Conservation (phyloP, 257 asterid genomes). For the Rehmannia glutinosa region DNA sequence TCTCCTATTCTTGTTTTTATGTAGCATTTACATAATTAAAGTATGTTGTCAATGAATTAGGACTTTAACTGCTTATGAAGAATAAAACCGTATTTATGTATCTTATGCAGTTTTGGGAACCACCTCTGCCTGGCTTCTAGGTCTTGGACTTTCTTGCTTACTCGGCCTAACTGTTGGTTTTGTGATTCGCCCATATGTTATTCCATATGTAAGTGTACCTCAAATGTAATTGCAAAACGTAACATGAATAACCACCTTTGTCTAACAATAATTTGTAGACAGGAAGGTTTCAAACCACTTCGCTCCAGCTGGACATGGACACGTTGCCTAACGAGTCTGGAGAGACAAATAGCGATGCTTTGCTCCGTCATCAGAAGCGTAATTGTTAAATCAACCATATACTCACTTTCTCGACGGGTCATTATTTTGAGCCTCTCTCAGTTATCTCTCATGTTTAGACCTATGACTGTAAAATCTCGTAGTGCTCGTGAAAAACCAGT, state of each 20-base stretch:
- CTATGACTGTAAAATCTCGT: conserved; percentile 29
- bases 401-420: conserved; percentile 25
- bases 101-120: conserved; percentile 48
- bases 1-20: conserved; percentile 1
- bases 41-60: not conserved
- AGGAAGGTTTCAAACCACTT: conserved; percentile 54
- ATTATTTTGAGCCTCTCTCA: conserved; percentile 38
- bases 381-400: conserved; percentile 57
- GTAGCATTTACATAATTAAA: not conserved
- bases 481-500: conserved; percentile 24
- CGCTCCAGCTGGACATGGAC: conserved; percentile 67
- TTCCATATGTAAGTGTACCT: conserved; percentile 54
- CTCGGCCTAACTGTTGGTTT: conserved; percentile 64
- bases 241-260: conserved; percentile 4
- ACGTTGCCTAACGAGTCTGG: conserved; percentile 74
- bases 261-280: conserved; percentile 65
- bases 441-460: conserved; percentile 50
- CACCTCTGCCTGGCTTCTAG: conserved; percentile 54
- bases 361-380: conserved; percentile 81
- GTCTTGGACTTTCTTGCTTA: conserved; percentile 53
- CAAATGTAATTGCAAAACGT: not conserved
- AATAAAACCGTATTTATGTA: not conserved
- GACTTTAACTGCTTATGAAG: not conserved
- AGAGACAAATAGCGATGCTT: conserved; percentile 57
- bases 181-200: conserved; percentile 57